Base-by-base conservation (phyloP, 805 yeast genomes). In the Ogataea pignaliae region DNA sequence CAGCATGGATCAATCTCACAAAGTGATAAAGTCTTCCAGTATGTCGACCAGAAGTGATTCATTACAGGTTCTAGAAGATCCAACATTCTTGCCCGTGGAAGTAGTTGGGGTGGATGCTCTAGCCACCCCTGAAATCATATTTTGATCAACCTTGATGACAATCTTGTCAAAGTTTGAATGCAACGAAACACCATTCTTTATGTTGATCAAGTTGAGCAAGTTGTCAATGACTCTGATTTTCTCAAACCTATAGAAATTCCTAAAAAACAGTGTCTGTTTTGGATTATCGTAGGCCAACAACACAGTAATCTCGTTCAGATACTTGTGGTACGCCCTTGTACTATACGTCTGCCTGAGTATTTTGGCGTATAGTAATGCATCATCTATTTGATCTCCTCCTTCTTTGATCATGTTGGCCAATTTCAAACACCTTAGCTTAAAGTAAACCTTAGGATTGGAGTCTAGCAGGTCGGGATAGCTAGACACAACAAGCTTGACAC, bases 261-360 rank as follows among this genome's bases (percentile, higher is more conserved):
- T 60, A 14, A 73, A 71, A 37, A 66, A 66, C 29, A 56, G 59
- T 3, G 72, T 57, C 3, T 56, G 46, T 36, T 47, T 44, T 1
- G 83, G 83, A 41, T 78, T 66, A 10, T 71, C 71, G 48, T 72
- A 80, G 3, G 83, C 81, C 37, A 81, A 55, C 28, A 81, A 57
- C 3, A 78, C 65, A 8, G 78, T 75, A 0, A 79, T 65, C 36
- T 75, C 73, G 34, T 69, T 65, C 29, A 81, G 53, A 46, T 65
- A 63, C 8, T 63, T 60, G 29, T 62, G 65, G 34, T 68, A 65
- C 1, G 43, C 37, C n/a, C 66, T 61, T 3, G 56, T 45, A 12
- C 52, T 55, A 45, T 61, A 74, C 21, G 57, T 46, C 3, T 52
- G 44, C 39, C 66, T 62, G 36, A 77, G 52, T 11, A 53, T 31